Evolutionary conservation across 371 early-diverging fungal species (phyloP).

Genomic region (Dichotomocladium elegans): DNA sequence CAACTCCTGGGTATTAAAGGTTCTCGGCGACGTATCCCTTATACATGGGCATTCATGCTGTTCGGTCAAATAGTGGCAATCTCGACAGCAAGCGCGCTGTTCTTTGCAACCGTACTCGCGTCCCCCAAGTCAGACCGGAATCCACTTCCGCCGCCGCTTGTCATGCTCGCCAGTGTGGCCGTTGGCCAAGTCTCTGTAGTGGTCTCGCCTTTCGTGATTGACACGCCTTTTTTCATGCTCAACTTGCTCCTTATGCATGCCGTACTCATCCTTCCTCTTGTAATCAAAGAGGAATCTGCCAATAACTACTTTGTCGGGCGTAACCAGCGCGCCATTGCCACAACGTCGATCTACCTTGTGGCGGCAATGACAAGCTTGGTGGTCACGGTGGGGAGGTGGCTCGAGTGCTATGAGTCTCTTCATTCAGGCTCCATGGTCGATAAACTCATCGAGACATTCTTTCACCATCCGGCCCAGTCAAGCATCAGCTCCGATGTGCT

Average conservation of each 20-base stretch:
- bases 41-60: constrained; percentile 38
- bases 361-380: constrained; percentile 31
- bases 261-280: constrained; percentile 22
- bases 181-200: constrained; percentile 25
- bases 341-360: constrained; percentile 17
- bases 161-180: constrained; percentile 2
- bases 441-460: constrained; percentile 13
- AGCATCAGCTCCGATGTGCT: constrained; percentile 38
- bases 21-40: constrained; percentile 26
- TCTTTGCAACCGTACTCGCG: constrained; percentile 30
- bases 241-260: constrained; percentile 36
- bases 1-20: constrained; percentile 13
- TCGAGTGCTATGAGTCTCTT: constrained; percentile 3
- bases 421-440: background rate
- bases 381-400: constrained; percentile 23
- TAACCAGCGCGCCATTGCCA: background rate
- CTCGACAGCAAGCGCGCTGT: constrained; percentile 28
- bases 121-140: background rate
- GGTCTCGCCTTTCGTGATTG: constrained; percentile 23
- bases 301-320: background rate
- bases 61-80: constrained; percentile 43
- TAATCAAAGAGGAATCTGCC: constrained; percentile 1
- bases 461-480: constrained; percentile 36
- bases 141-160: background rate
- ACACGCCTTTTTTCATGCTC: constrained; percentile 14